phyloP scores from a whole-genome alignment of 495 filamentous ascomycete species.

The Durotheca rogersii region DNA sequence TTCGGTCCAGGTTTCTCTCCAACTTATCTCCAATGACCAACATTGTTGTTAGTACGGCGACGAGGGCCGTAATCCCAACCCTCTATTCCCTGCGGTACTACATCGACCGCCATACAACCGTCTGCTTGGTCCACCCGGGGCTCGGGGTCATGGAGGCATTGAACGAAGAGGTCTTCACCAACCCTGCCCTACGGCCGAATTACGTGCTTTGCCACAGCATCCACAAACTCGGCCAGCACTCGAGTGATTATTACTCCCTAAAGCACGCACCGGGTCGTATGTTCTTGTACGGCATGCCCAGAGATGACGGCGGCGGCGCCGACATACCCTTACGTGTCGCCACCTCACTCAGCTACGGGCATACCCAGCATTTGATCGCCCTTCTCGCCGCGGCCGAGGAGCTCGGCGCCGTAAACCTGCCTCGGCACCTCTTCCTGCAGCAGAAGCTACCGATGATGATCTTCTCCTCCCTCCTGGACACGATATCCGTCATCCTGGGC shows the following conservation, averaged over 20 bases:
- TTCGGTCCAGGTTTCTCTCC: background rate
- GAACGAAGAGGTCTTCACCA: conserved; percentile 65
- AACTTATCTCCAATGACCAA: conserved; percentile 67
- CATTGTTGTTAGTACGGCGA: conserved; percentile 68
- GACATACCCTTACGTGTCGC: too few species aligned
- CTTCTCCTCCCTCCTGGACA: conserved; percentile 71
- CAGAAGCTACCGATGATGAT: conserved; percentile 72
- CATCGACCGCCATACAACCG: conserved; percentile 69
- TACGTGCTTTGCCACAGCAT: conserved; percentile 74
- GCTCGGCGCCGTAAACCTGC: conserved; percentile 32
- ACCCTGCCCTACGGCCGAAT: conserved; percentile 62
- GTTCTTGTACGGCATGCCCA: conserved; percentile 16
- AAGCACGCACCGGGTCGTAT: conserved; percentile 12
- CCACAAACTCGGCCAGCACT: conserved; percentile 55
- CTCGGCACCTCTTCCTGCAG: conserved; percentile 31
- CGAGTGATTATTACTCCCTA: conserved; percentile 53
- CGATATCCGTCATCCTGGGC: conserved; percentile 72
- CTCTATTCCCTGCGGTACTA: conserved; percentile 61
- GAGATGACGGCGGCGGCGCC: conserved; percentile 13
- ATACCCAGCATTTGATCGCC: conserved; percentile 33
- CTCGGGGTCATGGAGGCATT: conserved; percentile 78
- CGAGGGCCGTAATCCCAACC: conserved; percentile 56
- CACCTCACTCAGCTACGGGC: conserved; percentile 27
- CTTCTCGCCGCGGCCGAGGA: conserved; percentile 33
- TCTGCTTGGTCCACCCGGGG: conserved; percentile 80